These are phyloP conservation scores for Kuraishia capsulata DNA, from an alignment of 805 yeast species.

Conservation along the genomic window DNA sequence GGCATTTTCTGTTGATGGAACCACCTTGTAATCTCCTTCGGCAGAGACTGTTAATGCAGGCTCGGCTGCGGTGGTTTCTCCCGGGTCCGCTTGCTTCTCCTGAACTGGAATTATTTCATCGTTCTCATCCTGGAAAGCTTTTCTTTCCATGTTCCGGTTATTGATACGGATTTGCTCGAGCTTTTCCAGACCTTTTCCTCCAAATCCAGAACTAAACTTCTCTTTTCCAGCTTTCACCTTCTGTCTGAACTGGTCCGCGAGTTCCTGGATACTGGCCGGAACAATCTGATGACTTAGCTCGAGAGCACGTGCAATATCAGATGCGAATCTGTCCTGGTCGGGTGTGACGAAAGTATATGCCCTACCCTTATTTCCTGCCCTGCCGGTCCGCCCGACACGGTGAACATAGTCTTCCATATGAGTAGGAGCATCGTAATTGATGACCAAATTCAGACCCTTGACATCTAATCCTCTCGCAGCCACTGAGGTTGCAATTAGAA, in stretches of 20 bases:
- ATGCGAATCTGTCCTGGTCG: conserved; percentile 53
- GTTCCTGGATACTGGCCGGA: conserved; percentile 36
- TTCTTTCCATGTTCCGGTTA: conserved; percentile 38
- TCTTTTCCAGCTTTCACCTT: conserved; percentile 61
- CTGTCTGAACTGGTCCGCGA: conserved; percentile 47
- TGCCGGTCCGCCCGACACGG: conserved; percentile 91
- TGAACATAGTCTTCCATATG: conserved; percentile 95
- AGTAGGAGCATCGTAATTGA: conserved; percentile 75
- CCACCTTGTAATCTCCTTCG: conserved; percentile 28
- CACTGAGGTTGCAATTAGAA: conserved; percentile 85
- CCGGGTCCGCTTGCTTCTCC: conserved; percentile 11
- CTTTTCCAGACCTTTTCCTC: conserved; percentile 85
- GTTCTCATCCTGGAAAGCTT: conserved; percentile 35
- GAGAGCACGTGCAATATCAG: conserved; percentile 64
- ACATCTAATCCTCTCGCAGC: conserved; percentile 95
- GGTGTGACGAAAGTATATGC: conserved; percentile 62
- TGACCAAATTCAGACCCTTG: conserved; percentile 70
- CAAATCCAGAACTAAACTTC: conserved; percentile 68
- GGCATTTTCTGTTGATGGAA: conserved; percentile 33
- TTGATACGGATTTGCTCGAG: conserved; percentile 54
- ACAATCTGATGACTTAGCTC: conserved; percentile 45
- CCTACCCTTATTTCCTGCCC: conserved; percentile 75
- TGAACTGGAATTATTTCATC: conserved; percentile 14
- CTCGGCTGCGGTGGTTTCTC: conserved; percentile 3
- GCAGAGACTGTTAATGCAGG: conserved; percentile 4